These are phyloP conservation scores for Tephrocybe rancida DNA, from an alignment of 768 basidiomycete genomes.

Conservation along the genomic window DNA sequence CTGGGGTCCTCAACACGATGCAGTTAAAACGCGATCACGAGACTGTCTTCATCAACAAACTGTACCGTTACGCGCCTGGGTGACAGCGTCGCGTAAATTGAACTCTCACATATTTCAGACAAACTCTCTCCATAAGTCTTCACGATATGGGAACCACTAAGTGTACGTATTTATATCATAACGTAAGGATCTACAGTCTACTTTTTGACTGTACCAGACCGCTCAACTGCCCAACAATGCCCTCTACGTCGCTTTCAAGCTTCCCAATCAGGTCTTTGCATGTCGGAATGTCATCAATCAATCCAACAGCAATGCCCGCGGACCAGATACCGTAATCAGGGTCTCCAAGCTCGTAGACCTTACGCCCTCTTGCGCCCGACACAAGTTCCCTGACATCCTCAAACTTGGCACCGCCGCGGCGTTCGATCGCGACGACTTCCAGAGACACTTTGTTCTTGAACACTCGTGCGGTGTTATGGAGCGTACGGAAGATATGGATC, in stretches of 20 bases:
- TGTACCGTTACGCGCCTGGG: not conserved
- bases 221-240: slow-evolving; percentile 55
- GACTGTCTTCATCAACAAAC: slow-evolving; percentile 16
- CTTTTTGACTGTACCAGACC: slow-evolving; percentile 32
- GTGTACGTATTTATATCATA: not conserved
- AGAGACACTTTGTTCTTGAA: slow-evolving; percentile 83
- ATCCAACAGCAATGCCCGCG: slow-evolving; percentile 63
- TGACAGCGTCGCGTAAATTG: not conserved
- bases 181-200: slow-evolving; percentile 35
- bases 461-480: slow-evolving; percentile 83
- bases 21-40: slow-evolving; percentile 38
- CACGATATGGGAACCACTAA: not conserved
- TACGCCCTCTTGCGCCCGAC: slow-evolving; percentile 65
- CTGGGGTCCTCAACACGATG: slow-evolving; percentile 33
- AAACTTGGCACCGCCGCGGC: slow-evolving; percentile 83
- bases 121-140: too few species aligned
- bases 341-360: slow-evolving; percentile 85
- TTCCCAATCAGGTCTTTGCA: slow-evolving; percentile 69
- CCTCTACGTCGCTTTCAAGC: slow-evolving; percentile 78
- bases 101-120: too few species aligned
- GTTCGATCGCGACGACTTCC: slow-evolving; percentile 86
- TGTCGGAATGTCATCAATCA: slow-evolving; percentile 84
- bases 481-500: slow-evolving; percentile 86
- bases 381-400: slow-evolving; percentile 82
- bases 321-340: slow-evolving; percentile 88